These are phyloP conservation scores for Phytophthora colocasiae DNA, from an alignment of 352 stramenopile species.

Conservation along the genomic window DNA sequence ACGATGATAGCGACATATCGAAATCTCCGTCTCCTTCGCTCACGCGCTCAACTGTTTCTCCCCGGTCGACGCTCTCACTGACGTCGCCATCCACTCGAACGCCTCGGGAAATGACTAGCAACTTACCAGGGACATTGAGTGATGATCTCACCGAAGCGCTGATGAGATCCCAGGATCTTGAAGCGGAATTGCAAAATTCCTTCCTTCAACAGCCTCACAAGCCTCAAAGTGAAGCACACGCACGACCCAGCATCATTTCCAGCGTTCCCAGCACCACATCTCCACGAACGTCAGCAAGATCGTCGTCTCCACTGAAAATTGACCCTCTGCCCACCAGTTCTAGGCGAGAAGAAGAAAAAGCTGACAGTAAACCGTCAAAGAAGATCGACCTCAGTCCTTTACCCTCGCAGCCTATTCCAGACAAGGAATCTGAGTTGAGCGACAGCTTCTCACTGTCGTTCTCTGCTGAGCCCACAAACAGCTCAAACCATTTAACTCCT, in stretches of 20 bases:
- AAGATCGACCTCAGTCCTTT: slow-evolving; percentile 29
- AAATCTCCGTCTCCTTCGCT: background rate
- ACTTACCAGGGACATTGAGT: slow-evolving; percentile 18
- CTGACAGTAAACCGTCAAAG: slow-evolving; percentile 34
- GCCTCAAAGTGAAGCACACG: slow-evolving; percentile 16
- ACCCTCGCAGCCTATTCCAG: slow-evolving; percentile 17
- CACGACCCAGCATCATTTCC: slow-evolving; percentile 15
- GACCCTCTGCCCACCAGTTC: slow-evolving; percentile 31
- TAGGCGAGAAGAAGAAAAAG: slow-evolving; percentile 32
- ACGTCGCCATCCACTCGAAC: slow-evolving; percentile 28
- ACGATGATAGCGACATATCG: background rate
- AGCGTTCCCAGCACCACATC: slow-evolving; percentile 13
- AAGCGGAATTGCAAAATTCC: background rate
- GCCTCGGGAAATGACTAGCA: slow-evolving; percentile 20
- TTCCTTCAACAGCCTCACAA: slow-evolving; percentile 31
- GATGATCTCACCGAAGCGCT: slow-evolving; percentile 12
- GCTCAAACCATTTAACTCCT: slow-evolving; percentile 6
- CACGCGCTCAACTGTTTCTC: slow-evolving; percentile 1
- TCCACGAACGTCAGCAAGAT: slow-evolving; percentile 20
- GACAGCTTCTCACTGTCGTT: slow-evolving; percentile 20
- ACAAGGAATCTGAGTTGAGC: slow-evolving; percentile 31
- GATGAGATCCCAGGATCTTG: slow-evolving; percentile 1
- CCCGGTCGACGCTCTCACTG: slow-evolving; percentile 6
- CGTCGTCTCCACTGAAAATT: slow-evolving; percentile 46
- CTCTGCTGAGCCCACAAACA: slow-evolving; percentile 12